phyloP scores from a whole-genome alignment of 192 early-diverging fungal species.

The Bifiguratus adelaidae region DNA sequence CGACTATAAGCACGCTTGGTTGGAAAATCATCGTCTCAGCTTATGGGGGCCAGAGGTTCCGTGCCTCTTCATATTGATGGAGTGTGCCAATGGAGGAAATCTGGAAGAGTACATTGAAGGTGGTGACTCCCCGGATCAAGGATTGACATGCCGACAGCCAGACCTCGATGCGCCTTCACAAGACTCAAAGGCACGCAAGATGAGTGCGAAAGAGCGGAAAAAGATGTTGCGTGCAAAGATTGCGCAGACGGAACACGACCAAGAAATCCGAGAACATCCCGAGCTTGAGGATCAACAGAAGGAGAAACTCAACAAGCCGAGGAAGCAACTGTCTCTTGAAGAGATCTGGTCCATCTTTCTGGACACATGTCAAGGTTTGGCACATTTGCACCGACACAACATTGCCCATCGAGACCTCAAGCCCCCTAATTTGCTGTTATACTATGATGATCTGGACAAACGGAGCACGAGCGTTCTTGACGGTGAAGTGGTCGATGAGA shows the following conservation, averaged over 20 bases:
- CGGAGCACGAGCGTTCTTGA: neutral
- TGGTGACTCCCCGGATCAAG: slow-evolving; percentile 5
- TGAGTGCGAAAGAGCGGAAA: slow-evolving; percentile 14
- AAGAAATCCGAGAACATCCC: slow-evolving; percentile 8
- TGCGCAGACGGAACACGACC: too few relatives aligned
- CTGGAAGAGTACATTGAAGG: slow-evolving; percentile 84
- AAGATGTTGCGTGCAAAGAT: too few relatives aligned
- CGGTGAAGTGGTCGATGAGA: neutral
- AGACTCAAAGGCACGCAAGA: slow-evolving; percentile 5
- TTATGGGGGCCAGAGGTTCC: slow-evolving; percentile 70
- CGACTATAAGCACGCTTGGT: slow-evolving; percentile 94
- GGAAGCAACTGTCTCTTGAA: slow-evolving; percentile 33
- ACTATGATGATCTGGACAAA: slow-evolving; percentile 33
- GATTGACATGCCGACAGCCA: too few relatives aligned
- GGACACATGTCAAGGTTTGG: slow-evolving; percentile 85
- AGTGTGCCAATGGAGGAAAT: slow-evolving; percentile 89
- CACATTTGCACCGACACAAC: slow-evolving; percentile 76
- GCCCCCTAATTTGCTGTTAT: slow-evolving; percentile 83
- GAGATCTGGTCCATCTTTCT: slow-evolving; percentile 85
- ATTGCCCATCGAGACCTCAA: slow-evolving; percentile 95
- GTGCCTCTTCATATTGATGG: slow-evolving; percentile 93
- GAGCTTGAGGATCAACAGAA: slow-evolving; percentile 1
- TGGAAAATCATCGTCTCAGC: slow-evolving; percentile 65
- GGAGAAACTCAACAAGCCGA: slow-evolving; percentile 1
- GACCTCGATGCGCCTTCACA: neutral